Base-by-base conservation (phyloP, 345 rosid species). In the Stellera chamaejasme region DNA sequence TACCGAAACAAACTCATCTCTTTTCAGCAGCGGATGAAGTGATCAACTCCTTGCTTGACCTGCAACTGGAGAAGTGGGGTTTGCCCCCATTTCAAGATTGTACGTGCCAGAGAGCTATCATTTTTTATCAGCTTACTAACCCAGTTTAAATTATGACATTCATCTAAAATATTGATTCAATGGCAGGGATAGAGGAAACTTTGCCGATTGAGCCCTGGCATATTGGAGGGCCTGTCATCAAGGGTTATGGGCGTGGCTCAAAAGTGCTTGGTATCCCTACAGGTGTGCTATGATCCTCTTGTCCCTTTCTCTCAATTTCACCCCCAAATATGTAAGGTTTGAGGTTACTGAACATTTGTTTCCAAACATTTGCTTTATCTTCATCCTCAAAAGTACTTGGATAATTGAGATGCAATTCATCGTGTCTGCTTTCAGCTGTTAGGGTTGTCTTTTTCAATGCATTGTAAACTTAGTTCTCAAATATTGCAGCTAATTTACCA, bases 261-360 rank as follows among this genome's bases (percentile, higher is more conserved):
- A 89, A 84, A 69, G 90, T 93, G 57, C 99, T 93, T 10, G 99
- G 99, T 50, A 87, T 93, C 72, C 96, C 99, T 45, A 87, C 99
- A 62, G 96, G 99, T 89, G 56, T 12, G 63, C 13, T 15, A 50
- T 46, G 39, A 50, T 25, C 52, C 7, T 59, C 8, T 15, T 63
- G 7, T 32, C 39, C 3, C 39, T 32, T 8, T 32, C 39, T 32
- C 39, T 2, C 39, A 32, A 5, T 1, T 32, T 5, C 1, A 1
- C 5, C 39, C 0, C 39, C 39, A 32, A 5, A 5, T 32, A 32
- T 32, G 5, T 32, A 32, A 32, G 39, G 39, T 32, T 3, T 4
- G 39, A 32, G 39, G 7, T 32, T 32, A 32, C 3, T 0, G 5
- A 32, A 2, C 39, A 32, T 32, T 5, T 32, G 39, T 8, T 4